Conservation (phyloP, 1,139 yeast genomes). For the Diutina rugosa region DNA sequence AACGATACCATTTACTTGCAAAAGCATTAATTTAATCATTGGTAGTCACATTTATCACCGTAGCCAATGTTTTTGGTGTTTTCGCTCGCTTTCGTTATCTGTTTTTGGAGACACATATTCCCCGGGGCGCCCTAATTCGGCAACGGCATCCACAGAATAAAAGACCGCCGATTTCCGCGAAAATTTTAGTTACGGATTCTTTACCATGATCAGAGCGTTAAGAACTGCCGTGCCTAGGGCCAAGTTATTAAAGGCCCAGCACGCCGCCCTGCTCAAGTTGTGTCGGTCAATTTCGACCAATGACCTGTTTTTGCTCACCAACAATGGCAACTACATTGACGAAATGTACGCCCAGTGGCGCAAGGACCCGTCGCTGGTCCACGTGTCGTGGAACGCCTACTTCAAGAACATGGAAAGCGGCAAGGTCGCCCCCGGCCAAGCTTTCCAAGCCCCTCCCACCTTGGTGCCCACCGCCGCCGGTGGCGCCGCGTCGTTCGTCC, state of each 20-base stretch:
- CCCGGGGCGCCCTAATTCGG: background rate
- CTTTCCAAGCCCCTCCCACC: conserved; percentile 87
- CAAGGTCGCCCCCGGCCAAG: conserved; percentile 51
- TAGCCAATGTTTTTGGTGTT: background rate
- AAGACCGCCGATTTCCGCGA: conserved; percentile 1
- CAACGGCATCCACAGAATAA: background rate
- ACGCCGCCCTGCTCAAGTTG: conserved; percentile 5
- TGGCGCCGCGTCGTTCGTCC: conserved; percentile 43
- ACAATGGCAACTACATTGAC: conserved; percentile 86
- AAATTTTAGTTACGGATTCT: background rate
- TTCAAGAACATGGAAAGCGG: conserved; percentile 78
- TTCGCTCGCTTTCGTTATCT: background rate
- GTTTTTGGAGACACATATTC: background rate
- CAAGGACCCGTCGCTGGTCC: conserved; percentile 81
- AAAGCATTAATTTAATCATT: background rate
- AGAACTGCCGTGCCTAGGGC: conserved; percentile 27
- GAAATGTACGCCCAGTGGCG: conserved; percentile 97
- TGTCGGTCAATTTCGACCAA: conserved; percentile 14
- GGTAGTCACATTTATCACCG: background rate
- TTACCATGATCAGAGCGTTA: conserved; percentile 31
- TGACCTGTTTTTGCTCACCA: conserved; percentile 74
- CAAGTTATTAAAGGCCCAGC: conserved; percentile 11
- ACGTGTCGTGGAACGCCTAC: conserved; percentile 93
- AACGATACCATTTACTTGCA: background rate
- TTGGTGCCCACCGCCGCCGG: conserved; percentile 67